Evolutionary conservation across 1,284 basidiomycete species (phyloP).

Genomic region (Rhodotorula sp.): DNA sequence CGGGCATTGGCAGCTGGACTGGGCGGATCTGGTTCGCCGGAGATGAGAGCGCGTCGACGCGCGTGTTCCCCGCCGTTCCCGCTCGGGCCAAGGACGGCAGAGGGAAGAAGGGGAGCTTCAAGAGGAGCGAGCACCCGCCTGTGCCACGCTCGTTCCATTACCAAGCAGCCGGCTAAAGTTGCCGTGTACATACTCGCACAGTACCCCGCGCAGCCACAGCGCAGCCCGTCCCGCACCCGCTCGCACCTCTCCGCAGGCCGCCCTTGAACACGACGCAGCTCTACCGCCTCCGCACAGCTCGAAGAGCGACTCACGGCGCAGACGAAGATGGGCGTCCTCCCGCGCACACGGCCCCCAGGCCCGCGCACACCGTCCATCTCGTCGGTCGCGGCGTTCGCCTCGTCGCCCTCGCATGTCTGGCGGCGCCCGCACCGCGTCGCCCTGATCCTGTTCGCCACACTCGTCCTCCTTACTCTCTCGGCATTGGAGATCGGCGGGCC

Average conservation of each 20-base stretch:
- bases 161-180: too few species aligned
- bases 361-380: not conserved
- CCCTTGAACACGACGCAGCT: not conserved
- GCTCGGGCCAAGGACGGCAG: too few species aligned
- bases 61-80: too few species aligned
- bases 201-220: too few species aligned
- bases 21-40: too few species aligned
- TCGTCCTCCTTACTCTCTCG: not conserved
- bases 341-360: not conserved
- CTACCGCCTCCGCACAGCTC: not conserved
- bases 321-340: not conserved
- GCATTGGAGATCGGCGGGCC: not conserved
- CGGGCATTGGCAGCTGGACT: too few species aligned
- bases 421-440: slow-evolving; percentile 3
- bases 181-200: too few species aligned
- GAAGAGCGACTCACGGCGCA: not conserved
- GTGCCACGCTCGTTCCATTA: too few species aligned
- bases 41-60: not conserved
- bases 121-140: too few species aligned
- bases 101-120: too few species aligned
- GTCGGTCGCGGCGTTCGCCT: not conserved
- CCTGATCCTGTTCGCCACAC: not conserved
- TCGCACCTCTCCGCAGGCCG: too few species aligned
- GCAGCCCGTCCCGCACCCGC: too few species aligned
- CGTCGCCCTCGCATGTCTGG: not conserved